phyloP scores from a whole-genome alignment of 768 basidiomycete species.

The Goffeauzyma gilvescens region DNA sequence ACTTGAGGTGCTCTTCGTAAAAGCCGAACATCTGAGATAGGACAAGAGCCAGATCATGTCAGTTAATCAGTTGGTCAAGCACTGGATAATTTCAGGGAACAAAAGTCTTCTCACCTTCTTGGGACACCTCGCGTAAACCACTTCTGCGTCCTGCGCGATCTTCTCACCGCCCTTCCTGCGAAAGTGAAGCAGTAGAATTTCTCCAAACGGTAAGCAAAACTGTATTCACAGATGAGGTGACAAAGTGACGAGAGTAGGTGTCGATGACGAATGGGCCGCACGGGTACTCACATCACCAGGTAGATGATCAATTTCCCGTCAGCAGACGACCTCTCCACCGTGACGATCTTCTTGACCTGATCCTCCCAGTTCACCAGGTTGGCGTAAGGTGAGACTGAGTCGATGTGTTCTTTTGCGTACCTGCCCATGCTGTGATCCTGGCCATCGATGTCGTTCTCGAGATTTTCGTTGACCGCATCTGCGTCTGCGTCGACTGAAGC shows the following conservation, averaged over 20 bases:
- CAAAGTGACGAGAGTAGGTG: not conserved
- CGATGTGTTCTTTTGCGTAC: constrained; percentile 18
- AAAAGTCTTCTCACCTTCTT: constrained; percentile 27
- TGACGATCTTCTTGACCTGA: constrained; percentile 18
- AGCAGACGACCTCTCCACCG: constrained; percentile 19
- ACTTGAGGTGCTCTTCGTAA: constrained; percentile 29
- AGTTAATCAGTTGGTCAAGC: not conserved
- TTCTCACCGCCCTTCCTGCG: constrained; percentile 23
- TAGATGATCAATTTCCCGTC: constrained; percentile 19
- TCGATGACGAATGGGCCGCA: not conserved
- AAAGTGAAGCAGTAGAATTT: not conserved
- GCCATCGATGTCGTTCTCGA: constrained; percentile 11
- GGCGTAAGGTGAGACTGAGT: constrained; percentile 19
- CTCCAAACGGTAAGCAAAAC: no score
- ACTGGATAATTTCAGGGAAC: not conserved
- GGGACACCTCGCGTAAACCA: constrained; percentile 24
- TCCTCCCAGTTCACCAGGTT: constrained; percentile 27
- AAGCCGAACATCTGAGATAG: constrained; percentile 23
- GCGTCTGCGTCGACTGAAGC: constrained; percentile 6
- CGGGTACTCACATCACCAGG: constrained; percentile 23
- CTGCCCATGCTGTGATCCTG: not conserved
- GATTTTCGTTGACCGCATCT: constrained; percentile 5
- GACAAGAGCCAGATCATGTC: not conserved
- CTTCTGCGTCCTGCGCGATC: constrained; percentile 13
- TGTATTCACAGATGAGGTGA: not conserved